Base-by-base conservation (phyloP, 495 filamentous ascomycete species). In the Hypoxylon cercidicola region DNA sequence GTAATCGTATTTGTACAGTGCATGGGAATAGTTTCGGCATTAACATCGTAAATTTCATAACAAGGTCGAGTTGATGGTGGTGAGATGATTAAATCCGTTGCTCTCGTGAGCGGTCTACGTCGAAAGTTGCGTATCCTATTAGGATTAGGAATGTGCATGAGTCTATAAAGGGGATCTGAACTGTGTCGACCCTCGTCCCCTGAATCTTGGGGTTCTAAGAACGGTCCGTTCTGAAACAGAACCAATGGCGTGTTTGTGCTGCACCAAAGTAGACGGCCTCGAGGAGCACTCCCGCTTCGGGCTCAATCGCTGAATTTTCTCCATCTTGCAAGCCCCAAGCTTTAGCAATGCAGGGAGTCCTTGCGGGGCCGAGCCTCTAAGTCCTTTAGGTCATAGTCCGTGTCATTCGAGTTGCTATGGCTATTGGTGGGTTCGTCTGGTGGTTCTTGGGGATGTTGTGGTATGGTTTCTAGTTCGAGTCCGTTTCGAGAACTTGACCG, bases 341-440 rank as follows among this genome's bases (percentile, higher is more conserved):
- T 0, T 19, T 20, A 16, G 15, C 15, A 18, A 50, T 6, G 49
- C 15, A 60, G 7, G 18, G 30, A 35, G 16, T 18, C 48, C 23
- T 53, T 61, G 3, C 28, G 35, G n/a, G 46, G 35, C 3, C 10
- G 30, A 30, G 6, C 20, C n/a, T 52, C 47, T 18, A 40, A 19
- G 19, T 20, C 46, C 57, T 59, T 62, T 30, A 21, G 15, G 15
- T 49, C 43, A 15, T 8, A n/a, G 70, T 89, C 86, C 55, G 81
- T 77, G 9, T 88, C 69, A 56, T 82, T 81, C 60, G 75, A 64
- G 50, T 78, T 69, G 4, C 67, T 61, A 25, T 43, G 55, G 21
- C 64, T 49, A 48, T 56, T 55, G 43, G 51, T 13, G 32, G 52
- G 40, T 34, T 66, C 60, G 32, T 62, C 44, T 20, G 41, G 12